phyloP scores from a whole-genome alignment of 164 flowering plant genomes.

The Chloranthus sessilifolius region DNA sequence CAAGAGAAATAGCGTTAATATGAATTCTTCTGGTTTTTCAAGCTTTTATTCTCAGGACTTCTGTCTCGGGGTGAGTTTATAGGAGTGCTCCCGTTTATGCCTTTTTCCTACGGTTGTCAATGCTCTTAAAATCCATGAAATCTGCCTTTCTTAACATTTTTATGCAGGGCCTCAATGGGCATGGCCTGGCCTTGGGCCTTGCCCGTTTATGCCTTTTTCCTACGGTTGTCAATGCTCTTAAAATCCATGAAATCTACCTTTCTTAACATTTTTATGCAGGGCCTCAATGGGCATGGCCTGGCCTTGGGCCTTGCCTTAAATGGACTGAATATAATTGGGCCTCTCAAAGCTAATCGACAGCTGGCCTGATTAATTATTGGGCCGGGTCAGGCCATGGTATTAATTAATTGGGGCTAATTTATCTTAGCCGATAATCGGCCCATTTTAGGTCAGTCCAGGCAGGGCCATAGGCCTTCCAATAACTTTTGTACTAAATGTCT shows the following conservation, averaged over 20 bases:
- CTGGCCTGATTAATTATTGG: too few species aligned
- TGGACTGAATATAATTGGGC: too few species aligned
- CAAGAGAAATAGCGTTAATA: conserved; percentile 39
- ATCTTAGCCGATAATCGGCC: too few species aligned
- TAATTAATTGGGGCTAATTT: background rate
- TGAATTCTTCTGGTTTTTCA: conserved; percentile 20
- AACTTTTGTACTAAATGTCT: too few species aligned
- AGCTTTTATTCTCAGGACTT: conserved; percentile 1
- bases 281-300: too few species aligned
- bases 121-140: background rate
- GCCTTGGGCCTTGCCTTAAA: too few species aligned
- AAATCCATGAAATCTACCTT: background rate
- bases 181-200: too few species aligned
- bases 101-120: background rate
- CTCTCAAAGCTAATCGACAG: too few species aligned
- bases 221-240: background rate
- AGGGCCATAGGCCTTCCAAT: too few species aligned
- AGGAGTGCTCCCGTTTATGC: background rate
- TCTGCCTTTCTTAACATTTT: background rate
- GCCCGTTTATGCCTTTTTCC: background rate
- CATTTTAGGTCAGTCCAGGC: too few species aligned
- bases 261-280: background rate
- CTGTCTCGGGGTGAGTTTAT: conserved; percentile 5
- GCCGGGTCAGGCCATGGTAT: background rate
- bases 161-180: too few species aligned